Conservation (phyloP, 352 stramenopile species). For the Pythium periplocum region DNA sequence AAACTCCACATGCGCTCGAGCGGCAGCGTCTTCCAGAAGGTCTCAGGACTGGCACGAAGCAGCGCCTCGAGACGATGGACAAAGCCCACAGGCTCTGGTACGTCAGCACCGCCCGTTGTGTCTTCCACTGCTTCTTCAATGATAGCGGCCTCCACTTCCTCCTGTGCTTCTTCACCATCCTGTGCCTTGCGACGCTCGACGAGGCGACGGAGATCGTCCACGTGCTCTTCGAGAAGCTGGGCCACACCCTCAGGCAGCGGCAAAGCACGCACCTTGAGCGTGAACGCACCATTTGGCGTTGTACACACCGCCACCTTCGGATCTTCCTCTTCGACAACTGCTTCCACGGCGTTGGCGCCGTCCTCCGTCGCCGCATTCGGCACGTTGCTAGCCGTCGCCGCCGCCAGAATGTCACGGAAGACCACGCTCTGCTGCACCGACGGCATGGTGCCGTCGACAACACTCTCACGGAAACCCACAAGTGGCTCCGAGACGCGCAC, state of each 20-base stretch:
- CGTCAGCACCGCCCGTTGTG: not conserved
- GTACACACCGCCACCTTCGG: conserved; percentile 43
- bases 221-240: conserved; percentile 71
- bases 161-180: not conserved
- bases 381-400: conserved; percentile 7
- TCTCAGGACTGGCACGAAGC: conserved; percentile 36
- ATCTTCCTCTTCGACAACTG: conserved; percentile 7
- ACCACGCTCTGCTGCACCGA: conserved; percentile 64
- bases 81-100: conserved; percentile 14
- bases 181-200: conserved; percentile 17
- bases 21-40: conserved; percentile 48
- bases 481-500: conserved; percentile 83
- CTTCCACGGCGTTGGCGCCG: conserved; percentile 13
- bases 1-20: conserved; percentile 69
- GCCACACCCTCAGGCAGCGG: conserved; percentile 63
- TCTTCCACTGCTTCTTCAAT: conserved; percentile 14
- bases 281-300: conserved; percentile 62
- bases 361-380: conserved; percentile 1
- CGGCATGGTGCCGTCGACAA: conserved; percentile 54
- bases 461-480: conserved; percentile 87
- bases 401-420: conserved; percentile 57
- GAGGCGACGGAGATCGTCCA: conserved; percentile 38
- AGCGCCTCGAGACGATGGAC: conserved; percentile 36
- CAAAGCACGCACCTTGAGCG: conserved; percentile 70
- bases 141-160: conserved; percentile 2